These are phyloP conservation scores for Claviceps arundinis DNA, from an alignment of 2,329 filamentous ascomycete genomes.

Conservation along the genomic window DNA sequence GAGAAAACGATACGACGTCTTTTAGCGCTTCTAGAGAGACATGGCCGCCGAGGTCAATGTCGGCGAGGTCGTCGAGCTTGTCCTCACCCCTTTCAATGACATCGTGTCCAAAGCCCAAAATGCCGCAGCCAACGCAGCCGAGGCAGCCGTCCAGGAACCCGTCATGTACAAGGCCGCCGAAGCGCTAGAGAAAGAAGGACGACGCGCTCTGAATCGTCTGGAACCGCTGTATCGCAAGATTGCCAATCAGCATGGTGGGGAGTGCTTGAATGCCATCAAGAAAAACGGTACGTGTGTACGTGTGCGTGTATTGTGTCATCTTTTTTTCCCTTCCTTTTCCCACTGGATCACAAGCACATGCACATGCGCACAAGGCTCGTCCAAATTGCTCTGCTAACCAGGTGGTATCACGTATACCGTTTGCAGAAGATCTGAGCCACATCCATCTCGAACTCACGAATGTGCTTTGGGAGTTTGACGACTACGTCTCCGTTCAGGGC, in stretches of 20 bases:
- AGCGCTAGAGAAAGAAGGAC: conserved; percentile 32
- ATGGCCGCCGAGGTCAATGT: conserved; percentile 15
- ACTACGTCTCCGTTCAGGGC: conserved; percentile 33
- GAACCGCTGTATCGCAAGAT: conserved; percentile 37
- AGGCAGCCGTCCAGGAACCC: conserved; percentile 28
- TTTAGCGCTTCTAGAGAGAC: not conserved
- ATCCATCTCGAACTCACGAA: conserved; percentile 34
- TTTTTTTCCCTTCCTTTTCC: not conserved
- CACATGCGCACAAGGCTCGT: not conserved
- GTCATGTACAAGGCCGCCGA: conserved; percentile 37
- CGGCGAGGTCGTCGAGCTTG: conserved; percentile 27
- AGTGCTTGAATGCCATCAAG: conserved; percentile 37
- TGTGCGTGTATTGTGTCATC: not conserved
- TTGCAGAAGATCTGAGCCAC: conserved; percentile 34
- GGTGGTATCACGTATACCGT: not conserved
- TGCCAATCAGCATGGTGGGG: conserved; percentile 33
- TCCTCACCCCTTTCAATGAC: conserved; percentile 37
- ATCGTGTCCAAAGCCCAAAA: conserved; percentile 36
- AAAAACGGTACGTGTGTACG: conserved; percentile 32
- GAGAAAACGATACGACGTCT: not conserved
- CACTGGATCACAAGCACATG: not conserved
- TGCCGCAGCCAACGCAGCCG: conserved; percentile 35
- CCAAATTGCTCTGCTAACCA: not conserved
- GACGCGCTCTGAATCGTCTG: conserved; percentile 35
- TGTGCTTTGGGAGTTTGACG: conserved; percentile 43